Percentiles rank a stretch among this genome's conserved stretches.
Evolutionary conservation across 139 green algal genomes (phyloP).

Genomic region (Limnomonas spitsbergensis): DNA sequence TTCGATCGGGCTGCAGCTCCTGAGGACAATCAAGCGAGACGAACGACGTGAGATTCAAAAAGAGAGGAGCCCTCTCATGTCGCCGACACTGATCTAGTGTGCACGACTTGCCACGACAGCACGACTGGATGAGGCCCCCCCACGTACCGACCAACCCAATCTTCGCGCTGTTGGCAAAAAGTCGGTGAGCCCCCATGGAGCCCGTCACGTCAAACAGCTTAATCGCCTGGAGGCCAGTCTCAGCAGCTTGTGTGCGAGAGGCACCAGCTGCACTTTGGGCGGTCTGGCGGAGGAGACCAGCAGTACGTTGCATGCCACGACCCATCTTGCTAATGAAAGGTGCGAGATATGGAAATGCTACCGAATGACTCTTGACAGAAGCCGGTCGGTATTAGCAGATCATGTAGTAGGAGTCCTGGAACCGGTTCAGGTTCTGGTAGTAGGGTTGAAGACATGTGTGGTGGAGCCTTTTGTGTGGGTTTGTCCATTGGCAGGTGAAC

Average conservation of each 20-base stretch:
- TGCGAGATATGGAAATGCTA: too few species aligned
- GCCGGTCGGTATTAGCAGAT: too few species aligned
- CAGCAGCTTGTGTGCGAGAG: neutral
- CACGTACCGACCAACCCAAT: neutral
- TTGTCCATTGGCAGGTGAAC: too few species aligned
- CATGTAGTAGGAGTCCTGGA: too few species aligned
- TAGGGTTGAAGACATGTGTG: too few species aligned
- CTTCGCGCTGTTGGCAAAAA: neutral
- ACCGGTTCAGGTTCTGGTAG: too few species aligned
- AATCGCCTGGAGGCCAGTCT: neutral
- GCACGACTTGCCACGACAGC: too few species aligned
- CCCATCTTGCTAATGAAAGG: too few species aligned
- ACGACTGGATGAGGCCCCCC: neutral
- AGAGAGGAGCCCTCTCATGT: too few species aligned
- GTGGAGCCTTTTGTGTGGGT: too few species aligned
- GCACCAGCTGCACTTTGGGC: neutral
- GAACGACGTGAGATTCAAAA: neutral
- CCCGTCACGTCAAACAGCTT: conserved; percentile 30
- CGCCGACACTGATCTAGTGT: too few species aligned
- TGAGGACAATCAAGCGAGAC: neutral
- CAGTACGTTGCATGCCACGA: neutral
- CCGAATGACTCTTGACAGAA: too few species aligned
- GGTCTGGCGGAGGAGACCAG: neutral
- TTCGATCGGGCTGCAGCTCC: neutral
- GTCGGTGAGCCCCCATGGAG: neutral